Evolutionary conservation across 805 yeast species (phyloP).

Genomic region (Sugiyamaella valdiviana): DNA sequence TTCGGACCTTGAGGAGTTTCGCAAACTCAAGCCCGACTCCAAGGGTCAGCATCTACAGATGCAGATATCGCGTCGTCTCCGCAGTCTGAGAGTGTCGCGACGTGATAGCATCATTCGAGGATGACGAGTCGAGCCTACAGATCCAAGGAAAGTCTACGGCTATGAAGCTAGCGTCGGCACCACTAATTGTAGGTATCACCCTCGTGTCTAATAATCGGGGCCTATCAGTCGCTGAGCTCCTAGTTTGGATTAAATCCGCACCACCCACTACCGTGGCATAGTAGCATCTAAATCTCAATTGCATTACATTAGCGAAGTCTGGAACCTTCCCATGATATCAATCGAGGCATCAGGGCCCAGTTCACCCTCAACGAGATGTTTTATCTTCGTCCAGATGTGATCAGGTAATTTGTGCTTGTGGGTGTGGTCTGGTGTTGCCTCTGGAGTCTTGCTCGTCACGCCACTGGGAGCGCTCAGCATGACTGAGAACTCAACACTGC

Average conservation of each 20-base stretch:
- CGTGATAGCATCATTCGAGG: neutral
- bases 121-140: no score
- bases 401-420: neutral
- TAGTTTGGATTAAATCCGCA: no score
- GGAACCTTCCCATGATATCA: neutral
- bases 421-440: neutral
- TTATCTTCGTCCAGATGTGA: neutral
- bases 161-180: no score
- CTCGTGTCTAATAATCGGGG: no score
- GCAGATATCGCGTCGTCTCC: slow-evolving; percentile 9
- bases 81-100: slow-evolving; percentile 3
- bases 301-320: neutral
- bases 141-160: no score
- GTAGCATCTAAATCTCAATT: no score
- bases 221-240: no score
- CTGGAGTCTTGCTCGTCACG: no score
- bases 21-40: slow-evolving; percentile 9
- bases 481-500: slow-evolving; percentile 38
- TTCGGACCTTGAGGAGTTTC: slow-evolving; percentile 14
- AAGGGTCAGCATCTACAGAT: slow-evolving; percentile 10
- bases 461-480: slow-evolving; percentile 35
- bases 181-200: no score
- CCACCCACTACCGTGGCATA: no score
- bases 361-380: neutral
- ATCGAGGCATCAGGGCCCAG: neutral